A percentile compares a stretch with the other conserved stretches of the same genome.
Evolutionary conservation across 176 grass and related monocot genomes (phyloP).

Genomic region (Zea luxurians): DNA sequence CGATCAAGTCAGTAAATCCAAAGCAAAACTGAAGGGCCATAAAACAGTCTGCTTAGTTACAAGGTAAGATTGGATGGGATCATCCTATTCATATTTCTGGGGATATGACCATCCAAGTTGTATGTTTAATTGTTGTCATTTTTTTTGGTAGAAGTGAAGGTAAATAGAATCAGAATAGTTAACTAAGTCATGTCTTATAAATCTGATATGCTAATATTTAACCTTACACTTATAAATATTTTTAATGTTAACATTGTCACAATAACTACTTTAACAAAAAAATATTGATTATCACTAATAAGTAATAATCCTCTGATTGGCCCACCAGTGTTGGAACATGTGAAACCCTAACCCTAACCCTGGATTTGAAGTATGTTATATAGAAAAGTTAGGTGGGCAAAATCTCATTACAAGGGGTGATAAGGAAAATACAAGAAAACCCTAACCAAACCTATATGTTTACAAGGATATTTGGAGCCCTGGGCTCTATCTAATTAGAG

Average conservation of each 20-base stretch:
- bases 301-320: neutral
- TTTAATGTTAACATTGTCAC: neutral
- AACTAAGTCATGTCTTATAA: neutral
- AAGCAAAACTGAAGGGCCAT: neutral
- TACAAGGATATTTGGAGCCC: too few species aligned
- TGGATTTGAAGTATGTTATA: too few species aligned
- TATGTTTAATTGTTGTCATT: neutral
- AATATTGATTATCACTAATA: neutral
- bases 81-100: too few species aligned
- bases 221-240: neutral
- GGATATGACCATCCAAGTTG: too few species aligned
- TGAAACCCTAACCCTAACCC: too few species aligned
- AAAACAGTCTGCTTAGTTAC: too few species aligned
- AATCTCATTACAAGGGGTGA: too few species aligned
- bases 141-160: neutral
- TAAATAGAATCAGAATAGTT: neutral
- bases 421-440: too few species aligned
- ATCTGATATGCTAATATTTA: neutral
- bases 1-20: neutral
- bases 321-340: neutral
- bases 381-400: too few species aligned
- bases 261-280: neutral
- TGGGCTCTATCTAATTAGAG: too few species aligned
- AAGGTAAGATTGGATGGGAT: too few species aligned
- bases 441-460: too few species aligned